Conservation (phyloP, 352 stramenopile genomes). For the Phytophthora pseudosyringae region DNA sequence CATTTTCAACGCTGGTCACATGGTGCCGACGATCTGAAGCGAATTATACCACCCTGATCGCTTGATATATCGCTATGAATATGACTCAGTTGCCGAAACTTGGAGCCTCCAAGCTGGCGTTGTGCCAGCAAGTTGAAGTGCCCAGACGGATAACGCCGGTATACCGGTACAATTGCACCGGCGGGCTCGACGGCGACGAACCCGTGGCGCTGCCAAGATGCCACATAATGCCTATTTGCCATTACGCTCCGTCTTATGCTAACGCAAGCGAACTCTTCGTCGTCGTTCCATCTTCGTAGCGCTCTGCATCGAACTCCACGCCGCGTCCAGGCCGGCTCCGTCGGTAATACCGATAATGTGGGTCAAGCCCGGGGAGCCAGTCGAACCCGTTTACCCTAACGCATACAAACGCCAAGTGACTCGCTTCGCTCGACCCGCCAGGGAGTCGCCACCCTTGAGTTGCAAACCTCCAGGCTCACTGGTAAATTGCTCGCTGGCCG, state of each 20-base stretch:
- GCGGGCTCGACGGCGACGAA: neutral
- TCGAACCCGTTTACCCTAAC: conserved; percentile 29
- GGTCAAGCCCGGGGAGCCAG: conserved; percentile 20
- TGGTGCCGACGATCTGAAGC: conserved; percentile 60
- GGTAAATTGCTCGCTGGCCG: conserved; percentile 31
- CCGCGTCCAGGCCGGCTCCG: neutral
- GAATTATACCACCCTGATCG: no score
- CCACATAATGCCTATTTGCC: neutral
- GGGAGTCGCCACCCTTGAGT: conserved; percentile 30
- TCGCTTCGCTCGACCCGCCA: conserved; percentile 20
- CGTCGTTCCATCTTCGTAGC: neutral
- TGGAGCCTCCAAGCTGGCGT: no score
- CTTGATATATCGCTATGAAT: no score
- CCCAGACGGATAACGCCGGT: neutral
- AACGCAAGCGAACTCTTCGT: neutral
- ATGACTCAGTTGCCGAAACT: neutral
- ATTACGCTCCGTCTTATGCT: neutral
- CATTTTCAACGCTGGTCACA: conserved; percentile 62
- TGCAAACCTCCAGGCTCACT: conserved; percentile 28
- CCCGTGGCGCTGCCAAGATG: neutral
- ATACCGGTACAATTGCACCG: neutral
- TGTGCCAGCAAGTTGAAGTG: neutral
- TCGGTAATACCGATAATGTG: conserved; percentile 12
- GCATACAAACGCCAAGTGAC: conserved; percentile 12
- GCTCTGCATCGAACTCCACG: neutral